Percentiles rank a stretch among this genome's conserved stretches.
Conservation (phyloP, 306 rosid genomes). For the Hippophae gyantsensis region DNA sequence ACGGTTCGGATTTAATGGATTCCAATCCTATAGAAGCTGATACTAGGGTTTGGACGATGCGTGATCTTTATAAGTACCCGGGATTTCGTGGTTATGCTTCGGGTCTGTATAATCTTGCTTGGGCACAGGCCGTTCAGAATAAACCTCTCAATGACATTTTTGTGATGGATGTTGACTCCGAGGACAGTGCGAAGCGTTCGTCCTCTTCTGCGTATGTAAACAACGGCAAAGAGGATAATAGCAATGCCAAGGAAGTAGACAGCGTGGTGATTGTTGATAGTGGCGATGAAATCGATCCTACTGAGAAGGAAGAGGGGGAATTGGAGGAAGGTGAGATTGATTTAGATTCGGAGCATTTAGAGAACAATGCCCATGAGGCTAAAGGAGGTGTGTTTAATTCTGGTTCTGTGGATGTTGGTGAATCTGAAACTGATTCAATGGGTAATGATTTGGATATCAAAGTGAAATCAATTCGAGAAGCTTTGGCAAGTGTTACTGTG, state of each 20-base stretch:
- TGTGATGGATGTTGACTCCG: conserved; percentile 49
- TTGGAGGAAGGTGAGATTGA: conserved; percentile 99
- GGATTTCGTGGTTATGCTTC: conserved; percentile 52
- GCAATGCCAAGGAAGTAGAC: conserved; percentile 18
- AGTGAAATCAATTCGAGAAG: conserved; percentile 28
- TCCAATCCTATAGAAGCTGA: conserved; percentile 30
- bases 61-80: conserved; percentile 59
- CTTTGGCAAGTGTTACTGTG: conserved; percentile 41
- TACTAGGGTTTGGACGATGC: conserved; percentile 69
- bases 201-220: conserved; percentile 18
- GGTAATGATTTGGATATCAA: conserved; percentile 22
- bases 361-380: background rate
- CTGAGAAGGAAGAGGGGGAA: conserved; percentile 83
- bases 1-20: conserved; percentile 11
- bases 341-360: conserved; percentile 43
- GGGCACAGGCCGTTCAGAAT: conserved; percentile 98
- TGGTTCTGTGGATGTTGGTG: conserved; percentile 13
- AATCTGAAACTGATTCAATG: conserved; percentile 20
- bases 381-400: conserved; percentile 7
- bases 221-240: conserved; percentile 9
- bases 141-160: conserved; percentile 69
- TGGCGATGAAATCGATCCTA: conserved; percentile 36
- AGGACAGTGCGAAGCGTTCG: conserved; percentile 28
- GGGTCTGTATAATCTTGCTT: conserved; percentile 68
- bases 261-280: conserved; percentile 24